Evolutionary conservation across 768 basidiomycete species (phyloP).

Genomic region (Hirschioporus abietinus): DNA sequence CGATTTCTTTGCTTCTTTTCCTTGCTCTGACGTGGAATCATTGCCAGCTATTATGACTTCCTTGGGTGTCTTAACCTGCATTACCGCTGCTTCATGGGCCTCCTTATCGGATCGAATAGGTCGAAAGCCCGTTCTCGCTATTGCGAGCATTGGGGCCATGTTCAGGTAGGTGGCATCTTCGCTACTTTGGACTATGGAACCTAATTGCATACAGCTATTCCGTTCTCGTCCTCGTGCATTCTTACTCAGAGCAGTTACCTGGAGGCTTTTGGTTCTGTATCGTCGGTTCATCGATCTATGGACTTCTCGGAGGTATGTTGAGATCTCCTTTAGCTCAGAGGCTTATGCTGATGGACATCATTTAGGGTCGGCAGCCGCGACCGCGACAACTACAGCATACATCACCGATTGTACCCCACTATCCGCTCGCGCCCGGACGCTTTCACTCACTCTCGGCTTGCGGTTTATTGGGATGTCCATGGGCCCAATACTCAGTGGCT

Average conservation of each 20-base stretch:
- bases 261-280: conserved; percentile 81
- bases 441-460: conserved; percentile 63
- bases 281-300: conserved; percentile 60
- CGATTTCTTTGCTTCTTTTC: conserved; percentile 1
- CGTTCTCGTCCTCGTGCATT: conserved; percentile 60
- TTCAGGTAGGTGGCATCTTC: conserved; percentile 27
- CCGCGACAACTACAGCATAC: conserved; percentile 59
- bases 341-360: conserved; percentile 16
- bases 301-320: conserved; percentile 59
- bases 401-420: conserved; percentile 61
- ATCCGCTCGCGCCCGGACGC: conserved; percentile 49
- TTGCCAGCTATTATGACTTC: conserved; percentile 52
- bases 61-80: conserved; percentile 67
- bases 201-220: conserved; percentile 37
- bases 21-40: neutral
- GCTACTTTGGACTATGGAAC: neutral
- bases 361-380: conserved; percentile 45
- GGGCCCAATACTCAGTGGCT: conserved; percentile 68
- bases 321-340: neutral
- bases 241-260: conserved; percentile 54
- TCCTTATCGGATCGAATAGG: conserved; percentile 78
- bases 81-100: conserved; percentile 87
- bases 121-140: conserved; percentile 55
- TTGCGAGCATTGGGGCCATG: conserved; percentile 57
- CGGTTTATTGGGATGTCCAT: conserved; percentile 67